Conservation (phyloP, 495 filamentous ascomycete genomes). For the Penicillium canariense region DNA sequence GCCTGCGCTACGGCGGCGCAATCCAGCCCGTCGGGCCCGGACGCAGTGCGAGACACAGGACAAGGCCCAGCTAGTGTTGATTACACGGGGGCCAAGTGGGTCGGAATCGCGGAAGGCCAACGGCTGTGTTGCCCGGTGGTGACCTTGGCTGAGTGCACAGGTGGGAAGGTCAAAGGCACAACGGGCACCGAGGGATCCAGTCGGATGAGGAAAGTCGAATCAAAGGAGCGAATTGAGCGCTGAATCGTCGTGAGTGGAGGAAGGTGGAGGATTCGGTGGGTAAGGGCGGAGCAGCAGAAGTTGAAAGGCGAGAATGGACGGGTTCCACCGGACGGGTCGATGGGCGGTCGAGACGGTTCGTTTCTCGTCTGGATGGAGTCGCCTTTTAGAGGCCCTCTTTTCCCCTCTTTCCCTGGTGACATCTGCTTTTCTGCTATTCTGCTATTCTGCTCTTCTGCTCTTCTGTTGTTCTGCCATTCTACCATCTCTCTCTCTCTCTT, state of each 20-base stretch:
- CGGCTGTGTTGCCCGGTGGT: constrained; percentile 18
- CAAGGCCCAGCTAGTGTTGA: constrained; percentile 1
- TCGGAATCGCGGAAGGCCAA: constrained; percentile 23
- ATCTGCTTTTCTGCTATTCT: background rate
- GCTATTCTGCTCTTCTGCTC: background rate
- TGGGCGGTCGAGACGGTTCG: background rate
- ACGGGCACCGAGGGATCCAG: constrained; percentile 13
- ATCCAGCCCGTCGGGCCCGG: background rate
- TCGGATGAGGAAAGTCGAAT: background rate
- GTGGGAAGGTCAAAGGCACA: constrained; percentile 14
- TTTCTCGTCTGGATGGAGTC: too few species aligned
- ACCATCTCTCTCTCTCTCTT: background rate
- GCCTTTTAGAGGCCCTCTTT: background rate
- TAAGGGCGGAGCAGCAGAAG: too few species aligned
- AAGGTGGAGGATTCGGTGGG: background rate
- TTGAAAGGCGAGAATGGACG: background rate
- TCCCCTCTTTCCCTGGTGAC: background rate
- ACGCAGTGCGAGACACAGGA: constrained; percentile 1
- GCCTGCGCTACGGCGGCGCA: background rate
- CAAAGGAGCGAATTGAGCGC: background rate
- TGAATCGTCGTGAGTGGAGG: background rate
- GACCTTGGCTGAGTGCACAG: constrained; percentile 21
- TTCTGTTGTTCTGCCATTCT: background rate
- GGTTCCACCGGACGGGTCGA: too few species aligned
- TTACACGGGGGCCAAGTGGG: constrained; percentile 6